Percentiles rank a stretch among this genome's conserved stretches.
phyloP scores from a whole-genome alignment of 768 basidiomycete genomes.

The Mycena pura region DNA sequence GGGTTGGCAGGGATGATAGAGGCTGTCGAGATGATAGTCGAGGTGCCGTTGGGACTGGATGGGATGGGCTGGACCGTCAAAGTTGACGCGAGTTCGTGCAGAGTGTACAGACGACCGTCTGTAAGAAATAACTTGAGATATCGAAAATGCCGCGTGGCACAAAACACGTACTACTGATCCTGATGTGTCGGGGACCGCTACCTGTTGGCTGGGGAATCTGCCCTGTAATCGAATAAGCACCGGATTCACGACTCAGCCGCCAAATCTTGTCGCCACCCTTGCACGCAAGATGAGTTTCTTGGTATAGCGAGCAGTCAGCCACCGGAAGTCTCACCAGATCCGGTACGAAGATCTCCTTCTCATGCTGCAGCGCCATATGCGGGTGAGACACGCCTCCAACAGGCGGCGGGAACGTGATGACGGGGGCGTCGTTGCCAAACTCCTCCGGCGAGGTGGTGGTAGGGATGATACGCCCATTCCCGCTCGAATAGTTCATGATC shows the following conservation, averaged over 20 bases:
- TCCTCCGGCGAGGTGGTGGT: constrained; percentile 44
- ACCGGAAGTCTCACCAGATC: constrained; percentile 52
- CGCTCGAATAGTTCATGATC: constrained; percentile 63
- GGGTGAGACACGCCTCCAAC: constrained; percentile 61
- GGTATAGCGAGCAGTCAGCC: neutral
- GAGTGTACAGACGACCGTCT: constrained; percentile 51
- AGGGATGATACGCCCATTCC: constrained; percentile 61
- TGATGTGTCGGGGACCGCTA: constrained; percentile 68
- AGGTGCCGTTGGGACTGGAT: constrained; percentile 46
- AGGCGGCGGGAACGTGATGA: constrained; percentile 61
- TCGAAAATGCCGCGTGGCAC: neutral
- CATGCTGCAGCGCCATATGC: constrained; percentile 67
- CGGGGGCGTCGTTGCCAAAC: constrained; percentile 43
- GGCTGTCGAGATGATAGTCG: constrained; percentile 44
- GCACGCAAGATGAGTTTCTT: neutral
- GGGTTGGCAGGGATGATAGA: constrained; percentile 46
- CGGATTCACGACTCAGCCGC: constrained; percentile 58
- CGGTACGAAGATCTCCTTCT: constrained; percentile 61
- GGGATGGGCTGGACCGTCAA: constrained; percentile 52
- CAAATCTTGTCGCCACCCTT: constrained; percentile 77
- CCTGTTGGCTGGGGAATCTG: constrained; percentile 64
- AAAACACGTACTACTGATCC: constrained; percentile 38
- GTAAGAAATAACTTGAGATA: neutral
- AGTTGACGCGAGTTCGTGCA: constrained; percentile 54
- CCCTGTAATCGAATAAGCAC: constrained; percentile 62